Conservation (phyloP, 2,329 filamentous ascomycete genomes). For the Xylariaceae sp. region DNA sequence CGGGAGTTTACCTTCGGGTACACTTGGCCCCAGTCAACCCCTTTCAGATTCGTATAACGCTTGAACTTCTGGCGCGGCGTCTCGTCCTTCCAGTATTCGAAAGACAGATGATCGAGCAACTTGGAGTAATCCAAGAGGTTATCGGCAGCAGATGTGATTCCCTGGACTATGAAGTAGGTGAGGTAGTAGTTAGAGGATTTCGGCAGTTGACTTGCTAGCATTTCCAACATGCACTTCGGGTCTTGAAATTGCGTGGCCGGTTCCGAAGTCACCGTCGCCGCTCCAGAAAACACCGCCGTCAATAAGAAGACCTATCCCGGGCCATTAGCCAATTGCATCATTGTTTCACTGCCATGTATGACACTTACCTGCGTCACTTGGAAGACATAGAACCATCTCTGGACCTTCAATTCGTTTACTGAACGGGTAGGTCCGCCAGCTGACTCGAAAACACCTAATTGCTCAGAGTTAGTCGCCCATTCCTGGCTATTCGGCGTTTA, state of each 20-base stretch:
- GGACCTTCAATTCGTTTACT: conserved; percentile 68
- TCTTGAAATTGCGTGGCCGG: conserved; percentile 26
- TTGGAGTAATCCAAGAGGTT: conserved; percentile 57
- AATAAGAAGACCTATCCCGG: conserved; percentile 74
- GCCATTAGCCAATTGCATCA: background rate
- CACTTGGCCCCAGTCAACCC: conserved; percentile 64
- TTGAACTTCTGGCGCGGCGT: conserved; percentile 68
- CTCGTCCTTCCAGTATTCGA: conserved; percentile 61
- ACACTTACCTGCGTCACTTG: conserved; percentile 53
- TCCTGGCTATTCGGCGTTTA: background rate
- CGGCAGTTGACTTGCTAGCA: conserved; percentile 61
- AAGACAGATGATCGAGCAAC: conserved; percentile 58
- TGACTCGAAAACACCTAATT: conserved; percentile 59
- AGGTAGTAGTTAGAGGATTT: conserved; percentile 72
- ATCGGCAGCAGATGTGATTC: conserved; percentile 60
- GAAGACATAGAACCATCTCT: conserved; percentile 76
- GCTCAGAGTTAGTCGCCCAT: background rate
- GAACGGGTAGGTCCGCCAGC: conserved; percentile 67
- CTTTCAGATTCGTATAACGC: conserved; percentile 55
- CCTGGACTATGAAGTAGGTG: conserved; percentile 71
- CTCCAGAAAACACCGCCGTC: conserved; percentile 67
- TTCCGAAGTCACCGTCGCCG: conserved; percentile 28
- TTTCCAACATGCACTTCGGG: conserved; percentile 34
- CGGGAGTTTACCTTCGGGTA: conserved; percentile 45
- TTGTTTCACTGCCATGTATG: background rate